phyloP scores from a whole-genome alignment of 768 basidiomycete genomes.

The Clitopilus hobsonii region DNA sequence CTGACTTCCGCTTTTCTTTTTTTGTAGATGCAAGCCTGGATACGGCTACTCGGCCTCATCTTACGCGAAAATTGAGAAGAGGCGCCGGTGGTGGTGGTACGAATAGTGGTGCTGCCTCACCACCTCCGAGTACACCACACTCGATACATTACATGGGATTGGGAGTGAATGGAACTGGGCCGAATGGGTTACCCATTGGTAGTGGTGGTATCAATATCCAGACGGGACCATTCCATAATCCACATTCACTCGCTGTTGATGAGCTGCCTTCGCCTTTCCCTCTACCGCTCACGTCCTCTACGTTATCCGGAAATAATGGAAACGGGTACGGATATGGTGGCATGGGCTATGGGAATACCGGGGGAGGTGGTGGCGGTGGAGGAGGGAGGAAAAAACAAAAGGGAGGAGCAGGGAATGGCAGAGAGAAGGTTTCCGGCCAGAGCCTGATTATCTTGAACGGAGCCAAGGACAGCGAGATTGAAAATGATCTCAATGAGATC shows the following conservation, averaged over 20 bases:
- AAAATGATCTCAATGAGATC: slow-evolving; percentile 75
- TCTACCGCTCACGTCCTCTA: slow-evolving; percentile 58
- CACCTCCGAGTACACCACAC: slow-evolving; percentile 65
- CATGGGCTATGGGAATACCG: slow-evolving; percentile 26
- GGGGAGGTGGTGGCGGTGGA: slow-evolving; percentile 28
- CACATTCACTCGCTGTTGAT: slow-evolving; percentile 81
- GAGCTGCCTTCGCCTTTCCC: slow-evolving; percentile 86
- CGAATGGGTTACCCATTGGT: slow-evolving; percentile 23
- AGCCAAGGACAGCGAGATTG: slow-evolving; percentile 67
- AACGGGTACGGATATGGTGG: slow-evolving; percentile 20
- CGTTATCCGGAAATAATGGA: slow-evolving; percentile 27
- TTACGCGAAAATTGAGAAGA: slow-evolving; percentile 72
- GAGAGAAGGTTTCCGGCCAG: slow-evolving; percentile 56
- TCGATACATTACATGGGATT: slow-evolving; percentile 9
- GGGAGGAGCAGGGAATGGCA: slow-evolving; percentile 46
- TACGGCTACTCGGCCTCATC: slow-evolving; percentile 70
- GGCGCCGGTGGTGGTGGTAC: background rate
- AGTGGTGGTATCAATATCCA: slow-evolving; percentile 59
- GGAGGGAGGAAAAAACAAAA: slow-evolving; percentile 48
- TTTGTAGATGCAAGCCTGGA: slow-evolving; percentile 68
- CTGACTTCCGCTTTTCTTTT: slow-evolving; percentile 4
- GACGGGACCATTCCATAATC: slow-evolving; percentile 68
- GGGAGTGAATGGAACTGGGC: background rate
- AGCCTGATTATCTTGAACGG: slow-evolving; percentile 52
- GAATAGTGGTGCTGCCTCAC: slow-evolving; percentile 74